A percentile compares a stretch with the other conserved stretches of the same genome.
phyloP scores from a whole-genome alignment of 306 rosid species.

The Lupinus albus region DNA sequence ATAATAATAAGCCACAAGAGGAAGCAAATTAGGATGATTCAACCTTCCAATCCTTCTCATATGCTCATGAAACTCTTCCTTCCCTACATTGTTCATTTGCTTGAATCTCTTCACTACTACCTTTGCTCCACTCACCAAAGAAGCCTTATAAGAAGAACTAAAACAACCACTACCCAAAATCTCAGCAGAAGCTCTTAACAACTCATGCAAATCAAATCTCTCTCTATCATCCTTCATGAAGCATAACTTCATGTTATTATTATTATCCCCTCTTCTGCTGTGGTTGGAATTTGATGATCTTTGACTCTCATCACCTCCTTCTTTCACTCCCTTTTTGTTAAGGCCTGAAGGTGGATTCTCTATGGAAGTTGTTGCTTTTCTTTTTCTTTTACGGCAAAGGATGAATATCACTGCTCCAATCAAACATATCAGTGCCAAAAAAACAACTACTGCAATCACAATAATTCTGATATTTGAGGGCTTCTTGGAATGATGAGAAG shows the following conservation, averaged over 20 bases:
- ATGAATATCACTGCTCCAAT: slow-evolving; percentile 49
- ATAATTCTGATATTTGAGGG: slow-evolving; percentile 44
- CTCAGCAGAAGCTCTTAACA: slow-evolving; percentile 86
- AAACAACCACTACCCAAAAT: slow-evolving; percentile 81
- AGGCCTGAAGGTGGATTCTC: slow-evolving; percentile 49
- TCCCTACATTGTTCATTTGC: slow-evolving; percentile 87
- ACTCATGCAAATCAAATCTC: slow-evolving; percentile 76
- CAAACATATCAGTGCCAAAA: slow-evolving; percentile 46
- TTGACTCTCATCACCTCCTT: not conserved
- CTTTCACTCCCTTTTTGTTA: slow-evolving; percentile 31
- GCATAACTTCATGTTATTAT: slow-evolving; percentile 48
- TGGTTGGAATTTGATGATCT: slow-evolving; percentile 43
- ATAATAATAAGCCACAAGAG: slow-evolving; percentile 87
- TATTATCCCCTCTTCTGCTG: slow-evolving; percentile 49
- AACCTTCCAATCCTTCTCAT: slow-evolving; percentile 86
- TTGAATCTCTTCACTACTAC: slow-evolving; percentile 89
- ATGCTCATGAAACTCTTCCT: slow-evolving; percentile 80
- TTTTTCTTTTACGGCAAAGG: slow-evolving; percentile 42
- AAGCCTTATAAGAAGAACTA: slow-evolving; percentile 91
- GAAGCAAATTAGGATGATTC: slow-evolving; percentile 67
- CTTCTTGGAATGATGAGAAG: slow-evolving; percentile 3
- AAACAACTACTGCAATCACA: slow-evolving; percentile 49
- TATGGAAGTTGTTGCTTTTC: not conserved
- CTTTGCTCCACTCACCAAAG: slow-evolving; percentile 54
- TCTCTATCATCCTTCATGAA: slow-evolving; percentile 65